Conservation (phyloP, 2,329 filamentous ascomycete species). For the Fusarium sambucinum region DNA sequence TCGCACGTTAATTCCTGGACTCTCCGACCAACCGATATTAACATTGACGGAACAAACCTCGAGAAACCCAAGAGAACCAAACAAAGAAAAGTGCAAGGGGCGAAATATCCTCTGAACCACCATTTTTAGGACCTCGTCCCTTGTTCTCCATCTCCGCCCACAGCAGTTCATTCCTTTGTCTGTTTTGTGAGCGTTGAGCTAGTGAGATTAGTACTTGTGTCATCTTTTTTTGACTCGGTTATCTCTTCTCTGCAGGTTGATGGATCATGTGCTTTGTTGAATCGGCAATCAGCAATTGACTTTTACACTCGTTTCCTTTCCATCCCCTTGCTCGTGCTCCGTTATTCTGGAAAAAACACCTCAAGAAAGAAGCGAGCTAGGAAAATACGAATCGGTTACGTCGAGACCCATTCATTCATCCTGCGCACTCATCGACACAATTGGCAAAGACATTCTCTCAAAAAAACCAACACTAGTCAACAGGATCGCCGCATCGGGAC, state of each 20-base stretch:
- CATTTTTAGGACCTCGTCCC: slow-evolving; percentile 17
- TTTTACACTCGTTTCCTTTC: background rate
- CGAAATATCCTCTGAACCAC: slow-evolving; percentile 34
- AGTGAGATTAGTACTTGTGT: slow-evolving; percentile 23
- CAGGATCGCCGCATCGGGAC: slow-evolving; percentile 41
- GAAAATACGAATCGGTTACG: slow-evolving; percentile 15
- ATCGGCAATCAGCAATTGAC: slow-evolving; percentile 20
- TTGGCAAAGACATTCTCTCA: slow-evolving; percentile 11
- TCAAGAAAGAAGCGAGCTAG: background rate
- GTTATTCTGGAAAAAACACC: slow-evolving; percentile 10
- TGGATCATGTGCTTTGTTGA: slow-evolving; percentile 29
- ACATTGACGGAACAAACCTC: slow-evolving; percentile 9
- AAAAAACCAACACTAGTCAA: slow-evolving; percentile 43
- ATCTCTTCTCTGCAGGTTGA: slow-evolving; percentile 1
- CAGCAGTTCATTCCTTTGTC: slow-evolving; percentile 32
- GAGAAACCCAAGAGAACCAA: slow-evolving; percentile 1
- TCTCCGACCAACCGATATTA: slow-evolving; percentile 10
- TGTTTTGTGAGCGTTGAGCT: slow-evolving; percentile 19
- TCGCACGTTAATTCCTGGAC: slow-evolving; percentile 30
- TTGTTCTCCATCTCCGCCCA: slow-evolving; percentile 20
- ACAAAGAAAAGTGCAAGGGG: slow-evolving; percentile 33
- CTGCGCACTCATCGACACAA: slow-evolving; percentile 25
- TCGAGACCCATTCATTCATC: background rate
- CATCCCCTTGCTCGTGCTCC: slow-evolving; percentile 1
- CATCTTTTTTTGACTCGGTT: slow-evolving; percentile 12